Conservation (phyloP, 129 eudicot species). For the Flaveria linearis region DNA sequence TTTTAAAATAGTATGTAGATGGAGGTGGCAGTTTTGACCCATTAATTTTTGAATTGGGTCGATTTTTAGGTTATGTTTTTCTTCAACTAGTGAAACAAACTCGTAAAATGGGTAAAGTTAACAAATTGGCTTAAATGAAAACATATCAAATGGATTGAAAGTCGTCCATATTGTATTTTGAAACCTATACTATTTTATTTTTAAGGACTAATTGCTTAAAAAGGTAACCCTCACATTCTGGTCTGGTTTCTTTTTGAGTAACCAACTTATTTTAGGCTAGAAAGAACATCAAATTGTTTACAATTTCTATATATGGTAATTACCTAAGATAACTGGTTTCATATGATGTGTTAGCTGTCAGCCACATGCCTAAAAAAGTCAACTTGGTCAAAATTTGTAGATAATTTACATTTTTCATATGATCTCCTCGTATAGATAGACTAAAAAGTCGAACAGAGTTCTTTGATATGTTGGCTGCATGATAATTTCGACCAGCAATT, state of each 20-base stretch:
- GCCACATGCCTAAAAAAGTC: background rate
- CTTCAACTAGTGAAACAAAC: background rate
- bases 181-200: background rate
- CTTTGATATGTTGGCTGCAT: no score
- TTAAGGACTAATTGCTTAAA: background rate
- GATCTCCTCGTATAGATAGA: no score
- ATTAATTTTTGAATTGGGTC: background rate
- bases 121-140: no score
- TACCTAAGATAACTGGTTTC: background rate
- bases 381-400: background rate
- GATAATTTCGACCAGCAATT: background rate
- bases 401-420: no score
- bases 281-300: background rate
- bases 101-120: no score
- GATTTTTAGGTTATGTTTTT: background rate
- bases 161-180: background rate
- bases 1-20: background rate
- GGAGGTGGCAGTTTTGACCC: background rate
- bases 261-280: background rate
- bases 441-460: no score
- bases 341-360: background rate
- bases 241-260: background rate
- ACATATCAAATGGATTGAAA: no score
- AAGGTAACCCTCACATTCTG: background rate
- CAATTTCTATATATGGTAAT: background rate